Evolutionary conservation across 108 stramenopile species (phyloP).

Genomic region (Skeletonema menzelii): DNA sequence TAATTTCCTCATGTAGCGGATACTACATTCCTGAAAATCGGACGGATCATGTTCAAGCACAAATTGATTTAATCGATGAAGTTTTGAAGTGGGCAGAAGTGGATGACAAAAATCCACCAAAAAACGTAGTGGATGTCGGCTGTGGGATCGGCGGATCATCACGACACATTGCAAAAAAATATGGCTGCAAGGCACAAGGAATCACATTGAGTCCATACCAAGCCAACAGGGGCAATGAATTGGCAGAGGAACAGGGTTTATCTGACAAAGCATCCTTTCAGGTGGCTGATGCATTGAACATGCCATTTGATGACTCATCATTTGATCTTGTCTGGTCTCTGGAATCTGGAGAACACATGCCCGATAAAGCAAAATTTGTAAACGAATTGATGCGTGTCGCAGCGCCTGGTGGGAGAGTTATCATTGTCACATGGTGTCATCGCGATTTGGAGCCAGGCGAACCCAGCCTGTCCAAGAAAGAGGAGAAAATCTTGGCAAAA

Average conservation of each 20-base stretch:
- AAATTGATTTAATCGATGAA: conserved; percentile 93
- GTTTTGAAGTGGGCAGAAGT: conserved; percentile 87
- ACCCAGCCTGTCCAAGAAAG: conserved; percentile 66
- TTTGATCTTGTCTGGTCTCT: conserved; percentile 96
- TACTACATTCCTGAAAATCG: conserved; percentile 84
- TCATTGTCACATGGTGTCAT: conserved; percentile 96
- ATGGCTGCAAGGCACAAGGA: conserved; percentile 65
- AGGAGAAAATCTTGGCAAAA: conserved; percentile 70
- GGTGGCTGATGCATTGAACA: conserved; percentile 93
- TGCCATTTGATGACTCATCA: conserved; percentile 83
- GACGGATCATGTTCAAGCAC: conserved; percentile 82
- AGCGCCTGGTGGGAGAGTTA: conserved; percentile 79
- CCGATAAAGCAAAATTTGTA: conserved; percentile 91
- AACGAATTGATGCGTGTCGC: conserved; percentile 87
- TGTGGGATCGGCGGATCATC: conserved; percentile 95
- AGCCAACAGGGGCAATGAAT: conserved; percentile 82
- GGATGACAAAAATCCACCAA: conserved; percentile 20
- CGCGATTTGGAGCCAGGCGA: conserved; percentile 85
- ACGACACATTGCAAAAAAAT: conserved; percentile 88
- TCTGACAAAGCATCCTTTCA: conserved; percentile 66
- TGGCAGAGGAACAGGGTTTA: conserved; percentile 82
- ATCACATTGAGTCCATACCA: conserved; percentile 95
- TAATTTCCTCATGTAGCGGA: conserved; percentile 31
- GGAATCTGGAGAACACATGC: conserved; percentile 98
- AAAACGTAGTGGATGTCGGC: conserved; percentile 82